phyloP scores from a whole-genome alignment of 2,329 filamentous ascomycete genomes.

The Capronia epimyces region DNA sequence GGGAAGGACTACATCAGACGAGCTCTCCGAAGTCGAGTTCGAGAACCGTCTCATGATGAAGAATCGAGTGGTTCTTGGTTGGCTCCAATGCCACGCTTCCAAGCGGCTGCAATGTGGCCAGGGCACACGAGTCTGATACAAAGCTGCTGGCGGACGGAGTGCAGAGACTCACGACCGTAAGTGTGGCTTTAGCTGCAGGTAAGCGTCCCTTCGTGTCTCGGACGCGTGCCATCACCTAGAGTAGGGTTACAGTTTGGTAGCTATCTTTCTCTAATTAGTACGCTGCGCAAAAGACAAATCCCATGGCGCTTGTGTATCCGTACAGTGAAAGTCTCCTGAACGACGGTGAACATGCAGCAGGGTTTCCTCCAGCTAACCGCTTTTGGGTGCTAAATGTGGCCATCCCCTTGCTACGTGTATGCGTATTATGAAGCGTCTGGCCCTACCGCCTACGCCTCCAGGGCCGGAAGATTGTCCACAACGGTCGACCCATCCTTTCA shows the following conservation, averaged over 20 bases:
- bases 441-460: background rate
- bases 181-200: constrained; percentile 10
- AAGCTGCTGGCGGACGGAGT: background rate
- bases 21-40: constrained; percentile 7
- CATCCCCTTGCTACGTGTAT: background rate
- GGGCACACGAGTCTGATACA: background rate
- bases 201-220: constrained; percentile 22
- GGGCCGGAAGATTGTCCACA: background rate
- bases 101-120: background rate
- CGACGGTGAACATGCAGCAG: too few species aligned
- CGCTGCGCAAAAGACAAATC: constrained; percentile 1
- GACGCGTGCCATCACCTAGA: constrained; percentile 24
- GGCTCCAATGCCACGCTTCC: background rate
- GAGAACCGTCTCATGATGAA: constrained; percentile 10
- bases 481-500: background rate
- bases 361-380: too few species aligned
- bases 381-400: background rate
- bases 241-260: constrained; percentile 7
- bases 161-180: background rate
- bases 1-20: constrained; percentile 2
- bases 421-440: background rate
- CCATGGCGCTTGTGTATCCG: background rate
- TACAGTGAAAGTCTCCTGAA: too few species aligned
- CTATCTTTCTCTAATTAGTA: background rate
- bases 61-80: constrained; percentile 1